Conservation (phyloP, 2,329 filamentous ascomycete species). For the Diaporthe velutina region DNA sequence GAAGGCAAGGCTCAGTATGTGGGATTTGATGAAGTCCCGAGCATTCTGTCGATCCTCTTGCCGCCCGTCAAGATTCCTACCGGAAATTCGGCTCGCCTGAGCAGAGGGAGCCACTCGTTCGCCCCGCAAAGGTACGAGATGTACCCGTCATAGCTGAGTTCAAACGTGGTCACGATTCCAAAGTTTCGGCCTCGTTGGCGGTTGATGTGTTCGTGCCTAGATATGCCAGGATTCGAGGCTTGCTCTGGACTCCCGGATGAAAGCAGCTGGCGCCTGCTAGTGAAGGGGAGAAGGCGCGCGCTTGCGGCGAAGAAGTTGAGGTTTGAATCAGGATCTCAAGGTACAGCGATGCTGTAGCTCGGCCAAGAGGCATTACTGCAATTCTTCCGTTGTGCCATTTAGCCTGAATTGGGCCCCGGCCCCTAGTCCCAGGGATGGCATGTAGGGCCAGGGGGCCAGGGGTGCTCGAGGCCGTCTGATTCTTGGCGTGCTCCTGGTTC, state of each 20-base stretch:
- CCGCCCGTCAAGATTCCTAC: background rate
- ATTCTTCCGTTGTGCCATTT: slow-evolving; percentile 22
- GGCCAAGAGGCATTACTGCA: slow-evolving; percentile 26
- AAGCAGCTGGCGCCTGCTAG: slow-evolving; percentile 25
- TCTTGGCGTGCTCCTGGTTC: slow-evolving; percentile 16
- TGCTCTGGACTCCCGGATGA: slow-evolving; percentile 16
- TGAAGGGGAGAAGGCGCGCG: slow-evolving; percentile 5
- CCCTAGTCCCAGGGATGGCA: slow-evolving; percentile 7
- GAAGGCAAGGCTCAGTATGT: slow-evolving; percentile 7
- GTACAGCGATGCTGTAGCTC: background rate
- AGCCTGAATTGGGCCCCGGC: slow-evolving; percentile 16
- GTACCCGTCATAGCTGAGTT: slow-evolving; percentile 17
- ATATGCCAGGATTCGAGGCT: slow-evolving; percentile 5
- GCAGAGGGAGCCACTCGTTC: background rate
- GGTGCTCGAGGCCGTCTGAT: slow-evolving; percentile 4
- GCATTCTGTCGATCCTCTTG: slow-evolving; percentile 7
- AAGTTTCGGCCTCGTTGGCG: background rate
- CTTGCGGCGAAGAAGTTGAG: slow-evolving; percentile 21
- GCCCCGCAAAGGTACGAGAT: background rate
- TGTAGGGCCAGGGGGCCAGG: background rate
- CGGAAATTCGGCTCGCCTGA: slow-evolving; percentile 20
- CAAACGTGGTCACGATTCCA: background rate
- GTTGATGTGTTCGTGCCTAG: slow-evolving; percentile 1
- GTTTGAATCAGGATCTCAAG: background rate
- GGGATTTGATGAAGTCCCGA: slow-evolving; percentile 8